These are phyloP conservation scores for Nitzschia inconspicua DNA, from an alignment of 108 stramenopile species.

Conservation along the genomic window DNA sequence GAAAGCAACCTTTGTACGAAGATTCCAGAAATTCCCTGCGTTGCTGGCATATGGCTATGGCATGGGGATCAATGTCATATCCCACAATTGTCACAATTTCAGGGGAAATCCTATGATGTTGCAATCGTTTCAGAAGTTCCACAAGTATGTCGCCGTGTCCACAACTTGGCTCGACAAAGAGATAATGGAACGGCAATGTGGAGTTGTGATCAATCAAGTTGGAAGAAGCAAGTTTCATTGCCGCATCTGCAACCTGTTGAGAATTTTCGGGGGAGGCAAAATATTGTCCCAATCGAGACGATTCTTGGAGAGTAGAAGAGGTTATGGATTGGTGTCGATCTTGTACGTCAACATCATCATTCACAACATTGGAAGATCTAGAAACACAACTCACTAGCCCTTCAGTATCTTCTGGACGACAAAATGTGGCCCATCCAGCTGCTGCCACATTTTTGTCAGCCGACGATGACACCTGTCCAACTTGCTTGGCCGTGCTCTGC, in stretches of 20 bases:
- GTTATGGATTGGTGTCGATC: neutral
- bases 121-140: conserved; percentile 10
- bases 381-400: neutral
- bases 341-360: neutral
- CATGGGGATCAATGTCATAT: conserved; percentile 27
- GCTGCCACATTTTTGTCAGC: neutral
- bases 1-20: neutral
- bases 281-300: conserved; percentile 35
- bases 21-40: conserved; percentile 1
- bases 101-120: neutral
- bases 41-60: conserved; percentile 10
- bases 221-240: neutral
- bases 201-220: neutral
- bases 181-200: too few relatives aligned
- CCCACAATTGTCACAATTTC: conserved; percentile 11
- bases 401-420: conserved; percentile 29
- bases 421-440: conserved; percentile 31
- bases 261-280: conserved; percentile 36
- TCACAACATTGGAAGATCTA: neutral
- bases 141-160: conserved; percentile 34
- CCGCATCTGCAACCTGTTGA: conserved; percentile 9
- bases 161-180: conserved; percentile 39
- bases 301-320: conserved; percentile 1
- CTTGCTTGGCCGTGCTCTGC: neutral
- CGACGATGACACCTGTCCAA: neutral